Base-by-base conservation (phyloP, 768 basidiomycete genomes). In the Boletellus ananas region DNA sequence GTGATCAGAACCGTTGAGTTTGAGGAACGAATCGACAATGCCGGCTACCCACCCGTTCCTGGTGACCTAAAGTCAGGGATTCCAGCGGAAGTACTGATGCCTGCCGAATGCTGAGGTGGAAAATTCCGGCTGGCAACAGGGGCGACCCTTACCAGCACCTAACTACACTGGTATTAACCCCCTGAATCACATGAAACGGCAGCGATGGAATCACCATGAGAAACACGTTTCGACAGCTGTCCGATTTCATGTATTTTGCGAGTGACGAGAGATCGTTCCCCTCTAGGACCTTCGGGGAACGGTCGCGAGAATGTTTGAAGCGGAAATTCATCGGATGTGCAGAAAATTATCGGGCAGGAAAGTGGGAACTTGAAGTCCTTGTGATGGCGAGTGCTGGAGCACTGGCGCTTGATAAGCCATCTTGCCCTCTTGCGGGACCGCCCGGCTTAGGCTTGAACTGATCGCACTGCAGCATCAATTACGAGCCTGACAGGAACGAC, bases 31-130 rank as follows among this genome's bases (percentile, higher is more conserved):
- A 42, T 25, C 17, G 42, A 18, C 9, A 16, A 37, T 29, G 17
- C 13, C n/a, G 29, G 21, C 14, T 23, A 46, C 79, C 56, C 54
- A 80, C 92, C 93, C 33, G 92, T 94, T 20, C 83, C 79, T 1
- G 90, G 88, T 10, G 87, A 89, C 53, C 94, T 74, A 65, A 94
- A 96, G 68, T 96, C 92, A 12, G 93, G 93, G 23, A 91, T 92
- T 6, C 88, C 88, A 47, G 88, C 88, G 25, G 85, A 76, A 6
- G 88, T 90, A 54, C 84, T 87, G 42, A 90, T 77, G 16, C 88
- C 87, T 84, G 54, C 16, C 14, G 16, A 16, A 34, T 27, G 44
- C 5, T 63, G 21, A 53, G 4, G 40, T 49, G 29, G 45, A 17
- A 33, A 31, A 12, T 16, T 21, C 39, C 25, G 4, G 1, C 9